phyloP scores from a whole-genome alignment of 768 basidiomycete species.

The Pholiota microspora region DNA sequence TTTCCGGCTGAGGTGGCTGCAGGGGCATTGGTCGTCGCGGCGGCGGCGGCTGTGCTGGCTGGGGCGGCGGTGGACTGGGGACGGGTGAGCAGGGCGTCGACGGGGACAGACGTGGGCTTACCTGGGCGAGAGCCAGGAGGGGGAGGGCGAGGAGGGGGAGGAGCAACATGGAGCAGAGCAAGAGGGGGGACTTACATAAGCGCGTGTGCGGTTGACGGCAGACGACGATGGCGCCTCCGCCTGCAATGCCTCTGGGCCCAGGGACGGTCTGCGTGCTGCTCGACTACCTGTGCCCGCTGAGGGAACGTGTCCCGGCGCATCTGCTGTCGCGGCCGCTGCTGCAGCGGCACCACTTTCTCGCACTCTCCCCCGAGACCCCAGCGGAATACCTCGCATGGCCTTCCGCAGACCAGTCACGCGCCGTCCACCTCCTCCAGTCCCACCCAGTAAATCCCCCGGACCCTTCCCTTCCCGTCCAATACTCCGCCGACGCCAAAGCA shows the following conservation, averaged over 20 bases:
- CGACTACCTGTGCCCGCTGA: conserved; percentile 54
- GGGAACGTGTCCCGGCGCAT: conserved; percentile 53
- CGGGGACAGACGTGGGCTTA: conserved; percentile 12
- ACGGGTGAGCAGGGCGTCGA: conserved; percentile 4
- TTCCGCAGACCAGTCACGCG: conserved; percentile 26
- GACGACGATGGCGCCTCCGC: conserved; percentile 13
- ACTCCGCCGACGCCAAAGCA: conserved; percentile 36
- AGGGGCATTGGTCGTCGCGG: background rate
- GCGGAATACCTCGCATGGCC: conserved; percentile 71
- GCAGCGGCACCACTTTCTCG: conserved; percentile 66
- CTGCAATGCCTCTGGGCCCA: conserved; percentile 8
- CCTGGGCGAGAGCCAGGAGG: conserved; percentile 42
- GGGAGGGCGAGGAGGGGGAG: conserved; percentile 31
- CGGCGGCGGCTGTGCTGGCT: background rate
- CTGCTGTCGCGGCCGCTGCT: conserved; percentile 57
- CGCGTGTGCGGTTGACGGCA: conserved; percentile 14
- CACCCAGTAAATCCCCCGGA: conserved; percentile 16
- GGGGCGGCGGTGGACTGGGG: background rate
- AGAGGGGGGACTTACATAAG: conserved; percentile 27
- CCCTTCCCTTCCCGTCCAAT: conserved; percentile 25
- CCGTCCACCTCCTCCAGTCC: conserved; percentile 16
- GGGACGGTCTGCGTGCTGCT: conserved; percentile 33
- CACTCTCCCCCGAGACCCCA: conserved; percentile 46
- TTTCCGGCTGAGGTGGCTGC: background rate
- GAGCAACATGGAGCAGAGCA: conserved; percentile 25